phyloP scores from a whole-genome alignment of 2,329 filamentous ascomycete species.

The Fusarium sp. region DNA sequence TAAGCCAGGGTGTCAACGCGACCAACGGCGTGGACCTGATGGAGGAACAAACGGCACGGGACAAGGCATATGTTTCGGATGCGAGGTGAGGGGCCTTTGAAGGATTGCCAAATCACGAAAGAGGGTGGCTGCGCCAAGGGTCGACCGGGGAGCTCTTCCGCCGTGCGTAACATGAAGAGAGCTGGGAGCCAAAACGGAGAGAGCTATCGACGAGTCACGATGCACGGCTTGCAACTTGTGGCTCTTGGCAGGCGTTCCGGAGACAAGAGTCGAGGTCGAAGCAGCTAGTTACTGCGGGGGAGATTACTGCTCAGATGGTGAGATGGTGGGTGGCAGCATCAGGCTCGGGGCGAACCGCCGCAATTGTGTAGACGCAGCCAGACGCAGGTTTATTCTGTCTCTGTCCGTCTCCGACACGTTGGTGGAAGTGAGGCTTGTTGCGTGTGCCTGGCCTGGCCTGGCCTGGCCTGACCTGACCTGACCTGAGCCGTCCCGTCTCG shows the following conservation, averaged over 20 bases:
- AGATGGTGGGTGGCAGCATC: neutral
- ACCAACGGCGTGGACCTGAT: neutral
- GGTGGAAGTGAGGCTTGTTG: slow-evolving; percentile 20
- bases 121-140: slow-evolving; percentile 18
- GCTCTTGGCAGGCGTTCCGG: neutral
- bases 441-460: neutral
- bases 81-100: too few relatives aligned
- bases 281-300: neutral
- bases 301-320: neutral
- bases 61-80: neutral
- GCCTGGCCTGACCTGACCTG: too few relatives aligned
- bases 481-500: neutral
- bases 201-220: slow-evolving; percentile 5
- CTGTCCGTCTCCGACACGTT: too few relatives aligned
- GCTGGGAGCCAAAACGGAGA: neutral
- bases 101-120: slow-evolving; percentile 22
- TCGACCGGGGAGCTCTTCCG: neutral
- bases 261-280: neutral
- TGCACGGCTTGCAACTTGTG: neutral
- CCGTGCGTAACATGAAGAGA: neutral
- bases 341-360: slow-evolving; percentile 2
- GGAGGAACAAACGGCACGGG: too few relatives aligned
- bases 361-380: too few relatives aligned
- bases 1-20: neutral
- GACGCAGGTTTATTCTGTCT: too few relatives aligned